Conservation (phyloP, 2,329 filamentous ascomycete species). For the Fusarium subglutinans region DNA sequence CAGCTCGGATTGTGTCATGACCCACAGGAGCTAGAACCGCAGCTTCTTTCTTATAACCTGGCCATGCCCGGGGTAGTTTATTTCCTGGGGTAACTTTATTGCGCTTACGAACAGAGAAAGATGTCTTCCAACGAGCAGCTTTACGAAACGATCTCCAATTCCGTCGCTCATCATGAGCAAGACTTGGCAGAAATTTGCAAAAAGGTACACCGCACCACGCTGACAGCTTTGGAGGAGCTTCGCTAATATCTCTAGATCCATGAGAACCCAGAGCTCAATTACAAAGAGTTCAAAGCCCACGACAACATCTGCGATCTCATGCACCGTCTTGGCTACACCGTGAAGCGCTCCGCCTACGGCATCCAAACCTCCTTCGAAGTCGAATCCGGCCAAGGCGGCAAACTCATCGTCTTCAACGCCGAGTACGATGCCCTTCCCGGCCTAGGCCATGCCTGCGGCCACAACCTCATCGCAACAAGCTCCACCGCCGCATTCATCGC, state of each 20-base stretch:
- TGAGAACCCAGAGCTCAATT: constrained; percentile 24
- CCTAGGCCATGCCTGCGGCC: constrained; percentile 26
- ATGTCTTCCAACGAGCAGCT: constrained; percentile 2
- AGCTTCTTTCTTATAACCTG: constrained; percentile 7
- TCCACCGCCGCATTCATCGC: constrained; percentile 26
- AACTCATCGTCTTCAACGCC: constrained; percentile 26
- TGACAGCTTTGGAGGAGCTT: background rate
- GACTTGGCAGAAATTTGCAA: constrained; percentile 28
- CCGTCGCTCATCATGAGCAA: constrained; percentile 14
- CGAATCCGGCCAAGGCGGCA: constrained; percentile 20
- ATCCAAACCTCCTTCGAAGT: constrained; percentile 23
- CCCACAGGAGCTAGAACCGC: background rate
- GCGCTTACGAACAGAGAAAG: background rate
- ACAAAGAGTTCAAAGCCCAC: constrained; percentile 22
- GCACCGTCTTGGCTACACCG: constrained; percentile 3
- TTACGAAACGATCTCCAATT: constrained; percentile 17
- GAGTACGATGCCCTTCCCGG: constrained; percentile 30
- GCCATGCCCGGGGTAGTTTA: background rate
- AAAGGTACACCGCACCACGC: background rate
- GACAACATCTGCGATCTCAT: constrained; percentile 19
- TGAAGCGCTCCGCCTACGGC: constrained; percentile 12
- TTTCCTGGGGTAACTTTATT: background rate
- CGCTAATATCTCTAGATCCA: background rate
- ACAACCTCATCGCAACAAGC: constrained; percentile 29
- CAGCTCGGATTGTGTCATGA: background rate